phyloP scores from a whole-genome alignment of 352 stramenopile genomes.

The Phytophthora constricta region DNA sequence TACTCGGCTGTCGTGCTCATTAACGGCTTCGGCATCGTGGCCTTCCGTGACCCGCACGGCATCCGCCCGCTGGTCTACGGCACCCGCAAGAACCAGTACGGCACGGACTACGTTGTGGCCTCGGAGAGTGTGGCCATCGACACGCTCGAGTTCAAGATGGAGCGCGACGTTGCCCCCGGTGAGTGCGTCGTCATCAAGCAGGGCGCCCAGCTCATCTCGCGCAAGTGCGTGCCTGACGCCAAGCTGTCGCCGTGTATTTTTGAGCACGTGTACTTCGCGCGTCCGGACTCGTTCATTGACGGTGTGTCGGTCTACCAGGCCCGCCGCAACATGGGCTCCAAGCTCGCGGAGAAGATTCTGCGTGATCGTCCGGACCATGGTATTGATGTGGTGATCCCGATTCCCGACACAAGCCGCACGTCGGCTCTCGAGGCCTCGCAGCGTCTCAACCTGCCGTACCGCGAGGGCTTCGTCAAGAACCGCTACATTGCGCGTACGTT shows the following conservation, averaged over 20 bases:
- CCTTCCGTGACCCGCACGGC: constrained; percentile 98
- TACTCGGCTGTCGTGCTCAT: constrained; percentile 98
- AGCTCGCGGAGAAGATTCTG: constrained; percentile 97
- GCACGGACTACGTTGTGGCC: constrained; percentile 94
- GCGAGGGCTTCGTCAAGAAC: constrained; percentile 99
- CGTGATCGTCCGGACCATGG: constrained; percentile 90
- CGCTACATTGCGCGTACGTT: constrained; percentile 99
- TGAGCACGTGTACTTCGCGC: constrained; percentile 99
- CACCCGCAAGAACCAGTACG: constrained; percentile 80
- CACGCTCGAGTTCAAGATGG: constrained; percentile 96
- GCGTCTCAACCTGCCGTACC: constrained; percentile 93
- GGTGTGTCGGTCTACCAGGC: constrained; percentile 98
- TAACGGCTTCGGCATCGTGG: constrained; percentile 97
- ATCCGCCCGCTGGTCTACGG: constrained; percentile 98
- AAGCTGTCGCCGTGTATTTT: constrained; percentile 98
- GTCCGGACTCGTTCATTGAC: constrained; percentile 99
- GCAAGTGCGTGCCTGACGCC: constrained; percentile 76
- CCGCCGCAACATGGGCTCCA: constrained; percentile 98
- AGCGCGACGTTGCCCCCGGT: constrained; percentile 95
- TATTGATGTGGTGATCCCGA: constrained; percentile 99
- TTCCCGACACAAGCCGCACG: constrained; percentile 98
- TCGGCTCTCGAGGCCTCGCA: constrained; percentile 93
- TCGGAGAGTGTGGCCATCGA: constrained; percentile 99
- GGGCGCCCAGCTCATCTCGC: constrained; percentile 85
- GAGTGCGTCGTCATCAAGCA: constrained; percentile 97